Conservation (phyloP, 495 filamentous ascomycete genomes). For the Tuber indicum region DNA sequence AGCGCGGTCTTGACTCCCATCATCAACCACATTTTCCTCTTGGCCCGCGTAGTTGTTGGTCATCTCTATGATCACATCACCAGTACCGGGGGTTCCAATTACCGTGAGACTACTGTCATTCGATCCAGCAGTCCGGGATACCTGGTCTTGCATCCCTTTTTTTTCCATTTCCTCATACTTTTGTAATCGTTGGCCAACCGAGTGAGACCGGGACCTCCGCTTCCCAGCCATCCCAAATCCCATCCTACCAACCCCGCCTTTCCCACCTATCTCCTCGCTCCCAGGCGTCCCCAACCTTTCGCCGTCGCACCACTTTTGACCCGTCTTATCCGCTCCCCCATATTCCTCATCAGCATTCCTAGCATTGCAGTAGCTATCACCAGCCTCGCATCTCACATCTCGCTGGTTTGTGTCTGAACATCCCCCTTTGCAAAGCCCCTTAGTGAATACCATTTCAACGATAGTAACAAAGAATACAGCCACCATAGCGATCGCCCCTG, state of each 20-base stretch:
- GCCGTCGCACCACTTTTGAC: neutral
- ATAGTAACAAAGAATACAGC: constrained; percentile 67
- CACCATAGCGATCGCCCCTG: constrained; percentile 70
- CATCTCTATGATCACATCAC: constrained; percentile 18
- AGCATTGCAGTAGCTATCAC: constrained; percentile 18
- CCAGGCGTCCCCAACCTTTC: constrained; percentile 14
- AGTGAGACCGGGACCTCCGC: constrained; percentile 35
- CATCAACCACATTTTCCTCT: constrained; percentile 42
- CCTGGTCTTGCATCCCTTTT: constrained; percentile 10
- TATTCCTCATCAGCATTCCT: constrained; percentile 35
- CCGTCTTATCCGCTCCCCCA: constrained; percentile 10
- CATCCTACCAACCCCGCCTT: constrained; percentile 33
- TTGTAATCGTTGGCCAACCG: constrained; percentile 32
- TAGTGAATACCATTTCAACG: constrained; percentile 70
- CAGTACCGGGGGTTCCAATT: constrained; percentile 11
- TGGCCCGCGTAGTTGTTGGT: constrained; percentile 34
- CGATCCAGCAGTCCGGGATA: neutral
- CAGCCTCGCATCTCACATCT: constrained; percentile 26
- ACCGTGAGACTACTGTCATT: constrained; percentile 17
- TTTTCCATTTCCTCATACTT: constrained; percentile 29
- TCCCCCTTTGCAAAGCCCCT: constrained; percentile 34
- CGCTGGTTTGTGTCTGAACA: constrained; percentile 47
- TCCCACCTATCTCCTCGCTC: constrained; percentile 35
- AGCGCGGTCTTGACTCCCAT: constrained; percentile 19
- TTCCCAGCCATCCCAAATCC: constrained; percentile 41